Evolutionary conservation across 768 basidiomycete genomes (phyloP).

Genomic region (Xerocomus spinulosus): DNA sequence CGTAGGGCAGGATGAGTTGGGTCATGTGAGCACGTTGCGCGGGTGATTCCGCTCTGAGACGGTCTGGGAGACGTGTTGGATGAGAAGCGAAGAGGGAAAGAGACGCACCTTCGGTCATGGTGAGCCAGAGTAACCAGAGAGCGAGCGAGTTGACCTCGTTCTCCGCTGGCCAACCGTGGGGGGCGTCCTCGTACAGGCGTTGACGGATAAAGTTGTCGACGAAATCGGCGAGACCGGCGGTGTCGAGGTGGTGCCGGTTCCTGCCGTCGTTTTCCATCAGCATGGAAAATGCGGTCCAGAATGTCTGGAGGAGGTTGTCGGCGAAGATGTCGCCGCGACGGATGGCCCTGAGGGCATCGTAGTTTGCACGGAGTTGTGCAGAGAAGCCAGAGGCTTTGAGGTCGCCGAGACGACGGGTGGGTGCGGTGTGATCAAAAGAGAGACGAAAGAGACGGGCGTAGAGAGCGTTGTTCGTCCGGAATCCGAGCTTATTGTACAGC

Average conservation of each 20-base stretch:
- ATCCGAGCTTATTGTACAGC: slow-evolving; percentile 36
- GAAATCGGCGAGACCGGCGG: slow-evolving; percentile 45
- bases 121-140: slow-evolving; percentile 63
- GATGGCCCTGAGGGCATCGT: slow-evolving; percentile 26
- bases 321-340: slow-evolving; percentile 34
- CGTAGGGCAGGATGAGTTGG: slow-evolving; percentile 39
- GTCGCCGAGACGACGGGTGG: slow-evolving; percentile 46
- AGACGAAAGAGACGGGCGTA: slow-evolving; percentile 49
- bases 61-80: slow-evolving; percentile 26
- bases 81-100: neutral
- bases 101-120: slow-evolving; percentile 46
- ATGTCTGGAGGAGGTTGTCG: slow-evolving; percentile 22
- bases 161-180: slow-evolving; percentile 57
- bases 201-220: slow-evolving; percentile 41
- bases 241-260: slow-evolving; percentile 54
- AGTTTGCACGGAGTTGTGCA: slow-evolving; percentile 39
- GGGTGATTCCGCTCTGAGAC: slow-evolving; percentile 23
- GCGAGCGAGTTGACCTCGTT: slow-evolving; percentile 46
- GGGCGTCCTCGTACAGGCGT: slow-evolving; percentile 40
- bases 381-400: slow-evolving; percentile 36
- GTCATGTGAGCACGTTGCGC: slow-evolving; percentile 28
- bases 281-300: slow-evolving; percentile 52
- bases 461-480: slow-evolving; percentile 31
- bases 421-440: slow-evolving; percentile 54
- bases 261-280: slow-evolving; percentile 64